Percentiles rank a stretch among this genome's conserved stretches.
phyloP scores from a whole-genome alignment of 106 monocot species.

The Alisma plantagoaquatica region DNA sequence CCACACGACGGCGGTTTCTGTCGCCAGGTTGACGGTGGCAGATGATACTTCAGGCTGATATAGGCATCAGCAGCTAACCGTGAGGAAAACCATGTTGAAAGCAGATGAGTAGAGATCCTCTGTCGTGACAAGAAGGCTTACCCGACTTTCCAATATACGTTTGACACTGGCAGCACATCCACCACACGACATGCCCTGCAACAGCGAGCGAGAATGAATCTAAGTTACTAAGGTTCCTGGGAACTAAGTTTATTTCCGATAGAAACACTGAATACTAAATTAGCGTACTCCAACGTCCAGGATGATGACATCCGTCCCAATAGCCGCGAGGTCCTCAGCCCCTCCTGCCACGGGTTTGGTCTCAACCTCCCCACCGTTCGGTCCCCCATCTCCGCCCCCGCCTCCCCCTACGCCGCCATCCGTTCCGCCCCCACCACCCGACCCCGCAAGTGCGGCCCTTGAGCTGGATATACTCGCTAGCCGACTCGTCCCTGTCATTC shows the following conservation, averaged over 20 bases:
- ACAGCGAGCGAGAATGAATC: conserved; percentile 1
- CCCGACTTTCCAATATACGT: conserved; percentile 88
- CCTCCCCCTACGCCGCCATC: conserved; percentile 13
- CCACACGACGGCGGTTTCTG: conserved; percentile 91
- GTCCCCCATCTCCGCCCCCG: conserved; percentile 24
- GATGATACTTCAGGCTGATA: conserved; percentile 87
- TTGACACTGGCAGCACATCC: conserved; percentile 97
- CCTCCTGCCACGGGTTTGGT: conserved; percentile 14
- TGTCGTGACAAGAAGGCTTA: conserved; percentile 19
- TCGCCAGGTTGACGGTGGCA: conserved; percentile 88
- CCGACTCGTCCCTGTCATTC: conserved; percentile 1
- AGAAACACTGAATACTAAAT: background rate
- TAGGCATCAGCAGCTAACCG: too few species aligned
- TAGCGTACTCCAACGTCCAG: conserved; percentile 85
- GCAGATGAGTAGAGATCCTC: too few species aligned
- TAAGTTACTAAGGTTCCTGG: background rate
- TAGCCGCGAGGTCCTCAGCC: conserved; percentile 28
- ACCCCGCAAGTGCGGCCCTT: conserved; percentile 9
- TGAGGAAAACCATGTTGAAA: too few species aligned
- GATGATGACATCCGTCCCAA: conserved; percentile 57
- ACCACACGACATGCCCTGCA: conserved; percentile 93
- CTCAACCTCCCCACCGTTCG: conserved; percentile 19
- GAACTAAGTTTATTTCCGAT: background rate
- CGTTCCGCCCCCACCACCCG: conserved; percentile 26
- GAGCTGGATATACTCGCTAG: conserved; percentile 41